Evolutionary conservation across 371 early-diverging fungal genomes (phyloP), one percentile per base, ranked within the genome.

Genomic region (Umbelopsis sp.): DNA sequence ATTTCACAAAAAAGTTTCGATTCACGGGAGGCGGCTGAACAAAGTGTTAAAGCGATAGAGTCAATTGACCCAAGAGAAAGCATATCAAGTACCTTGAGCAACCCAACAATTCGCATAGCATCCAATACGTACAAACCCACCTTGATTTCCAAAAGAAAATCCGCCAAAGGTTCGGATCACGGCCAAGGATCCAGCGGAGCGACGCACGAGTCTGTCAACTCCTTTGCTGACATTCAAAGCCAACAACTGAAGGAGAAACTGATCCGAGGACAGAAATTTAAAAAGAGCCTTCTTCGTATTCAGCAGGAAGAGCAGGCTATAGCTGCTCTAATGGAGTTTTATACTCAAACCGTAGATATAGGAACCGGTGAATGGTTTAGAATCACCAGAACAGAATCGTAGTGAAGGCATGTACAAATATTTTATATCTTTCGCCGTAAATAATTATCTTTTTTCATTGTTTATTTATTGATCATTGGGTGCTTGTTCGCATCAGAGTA

Each of bases 351-450:
- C 32, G 10, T 81, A 11, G 77, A 80, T 46, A 57, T 75, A 4
- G 71, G 69, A 44, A 76, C 69, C 41, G 84, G 84, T n/a, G 82
- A 81, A 72, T 84, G 84, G 84, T 74, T 73, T 50, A 77, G 77
- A 57, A 68, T 83, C 20, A 53, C 65, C 12, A 70, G 74, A 65
- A 51, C 66, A 35, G 66, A 69, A 63, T 18, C 63, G 3, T 35
- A 57, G 57, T 57, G 32, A 35, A 24, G 14, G 24, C 14, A 52
- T 52, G 16, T 48, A 20, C 20, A 48, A 46, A 48, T n/a, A 24
- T 3, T 20, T 14, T 12, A 50, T 14, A 53, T 53, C 29, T 29
- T 22, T 29, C 29, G 29, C 29, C 29, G 29, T 29, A 29, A 29
- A 29, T 29, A 29, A 29, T 29, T 29, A 29, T 29, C 29, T 5